Base-by-base conservation (phyloP, 768 basidiomycete species). In the Tricholoma matsutake region DNA sequence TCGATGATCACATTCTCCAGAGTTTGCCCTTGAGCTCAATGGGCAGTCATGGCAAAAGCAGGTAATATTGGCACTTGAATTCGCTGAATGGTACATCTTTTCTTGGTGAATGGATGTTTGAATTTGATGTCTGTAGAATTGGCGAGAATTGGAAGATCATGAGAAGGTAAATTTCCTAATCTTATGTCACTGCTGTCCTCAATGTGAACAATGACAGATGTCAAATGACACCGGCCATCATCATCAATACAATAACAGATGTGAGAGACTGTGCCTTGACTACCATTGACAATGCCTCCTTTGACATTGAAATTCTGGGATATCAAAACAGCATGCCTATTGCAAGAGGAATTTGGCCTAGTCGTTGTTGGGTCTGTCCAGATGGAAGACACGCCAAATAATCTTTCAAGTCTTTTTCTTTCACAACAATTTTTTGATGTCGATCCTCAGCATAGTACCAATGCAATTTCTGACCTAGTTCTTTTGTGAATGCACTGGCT, bases 361-460 rank as follows among this genome's bases (percentile, higher is more conserved):
- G n/a, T n/a, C n/a, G n/a, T n/a, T n/a, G n/a, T n/a, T n/a, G n/a
- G n/a, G n/a, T n/a, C n/a, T n/a, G n/a, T n/a, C n/a, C n/a, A n/a
- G n/a, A n/a, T n/a, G n/a, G n/a, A n/a, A n/a, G n/a, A n/a, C n/a
- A n/a, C n/a, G n/a, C n/a, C n/a, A n/a, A n/a, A n/a, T n/a, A n/a
- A n/a, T n/a, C 43, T 45, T 20, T 45, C 18, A 45, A 7, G 10
- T 45, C 6, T 45, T 18, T 18, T 20, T 18, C 43, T 6, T 45
- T 45, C 6, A 45, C 10, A 7, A 20, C 18, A 20, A 18, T 7
- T 20, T 45, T 39, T 9, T 32, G 11, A 6, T 55, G 16, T 7
- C 13, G 9, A 41, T 65, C 65, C 9, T 11, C 6, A 9, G 65
- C n/a, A 29, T 65, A 63, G 22, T 65, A 65, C 65, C 60, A 63